Evolutionary conservation across 768 basidiomycete genomes (phyloP), one percentile per base, ranked within the genome.

Genomic region (Trametes meyenii): DNA sequence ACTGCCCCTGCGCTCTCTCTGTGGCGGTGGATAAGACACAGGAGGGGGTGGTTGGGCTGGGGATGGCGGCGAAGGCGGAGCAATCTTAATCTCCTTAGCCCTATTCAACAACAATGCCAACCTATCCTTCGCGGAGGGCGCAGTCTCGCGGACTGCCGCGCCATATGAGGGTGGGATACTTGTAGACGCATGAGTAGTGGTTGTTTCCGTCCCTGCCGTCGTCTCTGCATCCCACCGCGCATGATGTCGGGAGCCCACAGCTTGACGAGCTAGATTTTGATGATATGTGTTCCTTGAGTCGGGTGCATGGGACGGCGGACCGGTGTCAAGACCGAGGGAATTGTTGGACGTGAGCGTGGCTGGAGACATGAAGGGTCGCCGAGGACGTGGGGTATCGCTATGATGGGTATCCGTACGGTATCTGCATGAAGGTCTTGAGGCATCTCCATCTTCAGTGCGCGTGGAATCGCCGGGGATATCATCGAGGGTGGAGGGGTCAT

Each of bases 121-220:
- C 19, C 55, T 57, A 13, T 56, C 44, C 49, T 51, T 55, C 43
- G 46, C 63, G 39, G 64, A 50, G 51, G 63, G 44, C 13, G 58
- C 69, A 40, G 49, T 7, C 17, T 67, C 65, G 49, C 75, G 75
- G 21, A 75, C 70, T 36, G 77, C 77, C 26, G 81, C 76, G 52
- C 77, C 76, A 70, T 85, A 83, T 33, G 83, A 81, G 33, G 83
- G 83, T 3, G 81, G 80, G 17, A 74, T 78, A 55, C 75, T 79
- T 14, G 82, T 74, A 58, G 73, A 72, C 2, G 75, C 71, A 11
- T 67, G 66, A 26, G 70, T 60, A 26, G 70, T 60, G 7, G 61
- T 60, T 13, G 71, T 75, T 38, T 73, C 74, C 21, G 75, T 76
- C 38, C 67, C 76, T 35, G 80, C 79, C 24, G 75, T 73, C 38